Percentiles rank a stretch among this genome's conserved stretches.
Conservation (phyloP, 495 filamentous ascomycete genomes). For the Podospora pseudocomata region DNA sequence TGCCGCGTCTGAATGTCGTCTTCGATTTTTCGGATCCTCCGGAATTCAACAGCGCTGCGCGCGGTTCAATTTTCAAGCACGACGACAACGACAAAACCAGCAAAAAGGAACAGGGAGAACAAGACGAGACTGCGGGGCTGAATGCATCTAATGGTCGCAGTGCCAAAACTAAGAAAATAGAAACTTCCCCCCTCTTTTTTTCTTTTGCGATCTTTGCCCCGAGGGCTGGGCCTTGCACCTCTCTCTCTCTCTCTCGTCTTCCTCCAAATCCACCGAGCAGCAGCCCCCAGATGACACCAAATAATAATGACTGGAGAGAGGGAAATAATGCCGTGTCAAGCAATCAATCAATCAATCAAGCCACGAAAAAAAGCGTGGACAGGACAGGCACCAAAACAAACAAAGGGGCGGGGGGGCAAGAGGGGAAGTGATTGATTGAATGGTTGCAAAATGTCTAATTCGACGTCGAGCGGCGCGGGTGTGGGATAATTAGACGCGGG, state of each 20-base stretch:
- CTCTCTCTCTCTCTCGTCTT: no score
- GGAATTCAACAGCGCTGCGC: background rate
- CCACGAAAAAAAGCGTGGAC: background rate
- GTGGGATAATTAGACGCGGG: background rate
- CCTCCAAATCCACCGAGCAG: background rate
- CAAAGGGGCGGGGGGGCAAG: no score
- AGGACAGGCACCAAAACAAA: conserved; percentile 1
- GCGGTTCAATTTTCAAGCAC: background rate
- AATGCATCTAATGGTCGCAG: background rate
- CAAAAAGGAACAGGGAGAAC: background rate
- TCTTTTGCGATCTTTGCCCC: no score
- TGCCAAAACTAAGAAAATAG: conserved; percentile 17
- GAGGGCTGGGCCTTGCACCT: background rate
- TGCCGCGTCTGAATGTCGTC: background rate
- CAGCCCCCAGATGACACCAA: background rate
- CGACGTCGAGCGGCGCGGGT: background rate
- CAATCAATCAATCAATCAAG: background rate
- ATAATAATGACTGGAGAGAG: background rate
- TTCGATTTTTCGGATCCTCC: background rate
- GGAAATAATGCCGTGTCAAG: background rate
- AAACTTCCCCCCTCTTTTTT: background rate
- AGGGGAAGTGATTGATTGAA: background rate
- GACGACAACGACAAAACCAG: background rate
- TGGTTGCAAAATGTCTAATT: background rate
- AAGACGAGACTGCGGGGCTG: background rate